phyloP scores from a whole-genome alignment of 1,284 basidiomycete species.

The Mycena sp. region DNA sequence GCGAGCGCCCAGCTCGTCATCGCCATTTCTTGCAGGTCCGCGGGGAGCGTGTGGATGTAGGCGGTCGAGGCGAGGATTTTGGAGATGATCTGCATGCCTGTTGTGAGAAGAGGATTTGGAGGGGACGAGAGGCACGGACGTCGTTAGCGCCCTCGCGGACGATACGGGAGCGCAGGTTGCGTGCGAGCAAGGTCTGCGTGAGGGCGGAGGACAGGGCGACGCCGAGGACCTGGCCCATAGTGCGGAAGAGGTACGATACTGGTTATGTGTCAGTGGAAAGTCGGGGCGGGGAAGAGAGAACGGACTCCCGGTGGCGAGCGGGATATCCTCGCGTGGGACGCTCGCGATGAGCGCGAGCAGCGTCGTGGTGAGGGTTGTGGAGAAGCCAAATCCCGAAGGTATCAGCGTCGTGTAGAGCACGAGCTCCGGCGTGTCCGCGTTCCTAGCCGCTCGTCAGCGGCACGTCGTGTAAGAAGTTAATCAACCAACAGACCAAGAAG shows the following conservation, averaged over 20 bases:
- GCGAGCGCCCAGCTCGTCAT: slow-evolving; percentile 16
- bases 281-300: too few species aligned
- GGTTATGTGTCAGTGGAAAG: too few species aligned
- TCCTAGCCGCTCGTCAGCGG: slow-evolving; percentile 7
- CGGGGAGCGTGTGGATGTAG: background rate
- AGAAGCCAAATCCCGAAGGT: slow-evolving; percentile 28
- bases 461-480: too few species aligned
- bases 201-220: slow-evolving; percentile 29
- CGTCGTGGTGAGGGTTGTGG: slow-evolving; percentile 26
- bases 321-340: slow-evolving; percentile 31
- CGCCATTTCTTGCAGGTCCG: slow-evolving; percentile 5
- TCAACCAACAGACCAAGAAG: slow-evolving; percentile 8
- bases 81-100: background rate
- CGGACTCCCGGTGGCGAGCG: slow-evolving; percentile 28
- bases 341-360: slow-evolving; percentile 32
- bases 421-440: slow-evolving; percentile 26
- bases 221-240: slow-evolving; percentile 30
- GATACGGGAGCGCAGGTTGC: slow-evolving; percentile 26
- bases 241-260: slow-evolving; percentile 33
- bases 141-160: slow-evolving; percentile 11
- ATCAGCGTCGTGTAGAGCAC: slow-evolving; percentile 26
- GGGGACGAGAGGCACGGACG: slow-evolving; percentile 9
- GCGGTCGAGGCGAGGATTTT: slow-evolving; percentile 3
- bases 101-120: background rate
- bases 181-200: slow-evolving; percentile 30